A percentile compares a stretch with the other conserved stretches of the same genome.
These are phyloP conservation scores for Xylaria multiplex DNA, from an alignment of 2,329 filamentous ascomycete genomes.

Conservation along the genomic window DNA sequence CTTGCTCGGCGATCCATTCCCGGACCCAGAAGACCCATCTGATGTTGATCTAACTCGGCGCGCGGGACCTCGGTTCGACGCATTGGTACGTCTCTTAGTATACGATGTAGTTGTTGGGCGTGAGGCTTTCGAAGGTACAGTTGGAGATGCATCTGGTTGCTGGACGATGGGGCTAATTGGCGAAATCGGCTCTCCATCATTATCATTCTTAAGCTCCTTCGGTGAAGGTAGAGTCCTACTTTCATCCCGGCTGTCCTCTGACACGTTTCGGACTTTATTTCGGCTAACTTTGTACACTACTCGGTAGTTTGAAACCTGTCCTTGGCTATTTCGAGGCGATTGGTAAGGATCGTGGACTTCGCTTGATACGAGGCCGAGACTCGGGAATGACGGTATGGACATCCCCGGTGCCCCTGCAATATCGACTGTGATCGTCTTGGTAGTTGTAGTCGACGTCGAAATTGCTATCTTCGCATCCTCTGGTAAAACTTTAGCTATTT, in stretches of 20 bases:
- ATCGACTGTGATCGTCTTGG: conserved; percentile 72
- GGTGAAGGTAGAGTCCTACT: conserved; percentile 41
- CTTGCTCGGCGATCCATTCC: conserved; percentile 36
- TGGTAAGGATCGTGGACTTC: conserved; percentile 46
- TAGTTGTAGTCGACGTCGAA: conserved; percentile 67
- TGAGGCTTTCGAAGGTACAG: conserved; percentile 43
- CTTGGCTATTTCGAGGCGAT: conserved; percentile 38
- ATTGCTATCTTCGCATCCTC: conserved; percentile 68
- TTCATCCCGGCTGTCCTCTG: conserved; percentile 48
- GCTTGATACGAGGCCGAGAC: conserved; percentile 66
- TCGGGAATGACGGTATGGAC: conserved; percentile 64
- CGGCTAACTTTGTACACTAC: conserved; percentile 69
- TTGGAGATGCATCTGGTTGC: conserved; percentile 36
- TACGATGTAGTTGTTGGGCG: conserved; percentile 39
- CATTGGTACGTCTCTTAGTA: conserved; percentile 28
- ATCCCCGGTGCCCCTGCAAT: conserved; percentile 64
- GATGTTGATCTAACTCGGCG: conserved; percentile 33
- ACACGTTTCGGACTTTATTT: conserved; percentile 59
- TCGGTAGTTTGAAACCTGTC: conserved; percentile 56
- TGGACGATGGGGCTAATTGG: conserved; percentile 15
- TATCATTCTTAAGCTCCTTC: conserved; percentile 43
- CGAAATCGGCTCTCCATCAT: conserved; percentile 22
- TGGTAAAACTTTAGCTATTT: conserved; percentile 65
- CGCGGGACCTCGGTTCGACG: conserved; percentile 13
- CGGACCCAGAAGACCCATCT: conserved; percentile 31